Evolutionary conservation across 768 basidiomycete genomes (phyloP), one percentile per base, ranked within the genome.

Genomic region (Trametes gibbosa): DNA sequence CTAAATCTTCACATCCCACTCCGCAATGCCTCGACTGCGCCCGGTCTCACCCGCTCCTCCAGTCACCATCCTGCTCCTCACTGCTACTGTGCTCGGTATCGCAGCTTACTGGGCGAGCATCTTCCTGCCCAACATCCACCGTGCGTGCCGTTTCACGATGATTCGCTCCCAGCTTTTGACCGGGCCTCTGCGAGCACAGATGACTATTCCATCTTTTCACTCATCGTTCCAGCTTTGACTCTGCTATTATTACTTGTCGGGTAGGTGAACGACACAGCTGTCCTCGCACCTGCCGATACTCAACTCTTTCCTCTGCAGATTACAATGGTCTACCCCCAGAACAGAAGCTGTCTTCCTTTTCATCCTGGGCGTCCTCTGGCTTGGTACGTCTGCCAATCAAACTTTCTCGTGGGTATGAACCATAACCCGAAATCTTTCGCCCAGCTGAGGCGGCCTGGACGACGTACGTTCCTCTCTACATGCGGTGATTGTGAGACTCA

Each of bases 391-490:
- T 32, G 10, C 10, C 27, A 19, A 35, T 46, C 34, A 50, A 37
- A 50, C 50, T 24, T 57, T 35, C 17, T 60, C 25, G 45, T 19
- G 34, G 9, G 51, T 23, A 17, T 3, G 25, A 32, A 21, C 29
- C 41, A 46, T 51, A 45, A 52, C 50, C 40, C 40, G n/a, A 7
- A 39, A 29, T 17, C 23, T 19, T 39, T 4, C 10, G 13, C 23
- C 14, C 48, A 90, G 90, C 85, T 23, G 82, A 88, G 83, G 89
- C 79, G 32, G 83, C 90, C 17, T 92, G 89, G 88, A 74, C 87
- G 23, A 79, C 79, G 88, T 90, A 70, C 21, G 57, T 42, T 49
- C 47, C 17, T 46, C 48, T 45, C 5, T 19, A 14, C 12, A n/a
- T 14, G 2, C 10, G 12, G 41, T 23, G n/a, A 12, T 14, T 3